These are phyloP conservation scores for Symbiotaphrina buchneri DNA, from an alignment of 495 filamentous ascomycete species.

Conservation along the genomic window DNA sequence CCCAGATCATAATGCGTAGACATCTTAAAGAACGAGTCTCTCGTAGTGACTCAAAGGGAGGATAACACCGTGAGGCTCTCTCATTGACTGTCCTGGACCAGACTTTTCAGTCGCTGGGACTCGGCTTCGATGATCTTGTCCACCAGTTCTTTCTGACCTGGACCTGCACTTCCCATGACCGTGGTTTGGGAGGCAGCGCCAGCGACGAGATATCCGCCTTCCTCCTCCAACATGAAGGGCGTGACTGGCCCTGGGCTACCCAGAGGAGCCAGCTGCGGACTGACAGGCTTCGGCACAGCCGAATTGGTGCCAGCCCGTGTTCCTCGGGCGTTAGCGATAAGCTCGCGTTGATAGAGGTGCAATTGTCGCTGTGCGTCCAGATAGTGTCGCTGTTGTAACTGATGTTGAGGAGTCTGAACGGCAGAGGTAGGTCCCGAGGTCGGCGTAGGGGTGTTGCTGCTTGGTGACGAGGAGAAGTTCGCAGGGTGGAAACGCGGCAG, in stretches of 20 bases:
- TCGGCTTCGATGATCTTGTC: constrained; percentile 1
- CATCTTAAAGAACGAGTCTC: too few species aligned
- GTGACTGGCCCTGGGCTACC: constrained; percentile 63
- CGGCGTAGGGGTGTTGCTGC: constrained; percentile 10
- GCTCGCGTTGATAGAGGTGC: constrained; percentile 14
- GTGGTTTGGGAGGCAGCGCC: constrained; percentile 8
- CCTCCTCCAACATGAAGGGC: constrained; percentile 43
- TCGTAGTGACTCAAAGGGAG: too few species aligned
- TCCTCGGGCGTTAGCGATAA: constrained; percentile 6
- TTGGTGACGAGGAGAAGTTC: constrained; percentile 13
- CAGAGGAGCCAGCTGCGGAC: constrained; percentile 42
- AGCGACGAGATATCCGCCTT: constrained; percentile 26
- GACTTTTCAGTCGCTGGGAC: constrained; percentile 1
- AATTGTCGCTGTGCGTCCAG: constrained; percentile 16
- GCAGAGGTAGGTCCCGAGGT: constrained; percentile 4
- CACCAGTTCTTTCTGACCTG: constrained; percentile 2
- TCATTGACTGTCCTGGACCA: too few species aligned
- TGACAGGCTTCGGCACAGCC: constrained; percentile 20
- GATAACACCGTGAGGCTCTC: too few species aligned
- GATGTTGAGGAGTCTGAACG: too few species aligned
- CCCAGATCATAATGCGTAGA: too few species aligned
- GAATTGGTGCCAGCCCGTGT: not conserved
- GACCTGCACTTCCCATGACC: not conserved
- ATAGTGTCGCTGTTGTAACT: constrained; percentile 10
- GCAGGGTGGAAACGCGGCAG: constrained; percentile 20